Conservation (phyloP, 352 stramenopile genomes). For the Blastocystis sp. region DNA sequence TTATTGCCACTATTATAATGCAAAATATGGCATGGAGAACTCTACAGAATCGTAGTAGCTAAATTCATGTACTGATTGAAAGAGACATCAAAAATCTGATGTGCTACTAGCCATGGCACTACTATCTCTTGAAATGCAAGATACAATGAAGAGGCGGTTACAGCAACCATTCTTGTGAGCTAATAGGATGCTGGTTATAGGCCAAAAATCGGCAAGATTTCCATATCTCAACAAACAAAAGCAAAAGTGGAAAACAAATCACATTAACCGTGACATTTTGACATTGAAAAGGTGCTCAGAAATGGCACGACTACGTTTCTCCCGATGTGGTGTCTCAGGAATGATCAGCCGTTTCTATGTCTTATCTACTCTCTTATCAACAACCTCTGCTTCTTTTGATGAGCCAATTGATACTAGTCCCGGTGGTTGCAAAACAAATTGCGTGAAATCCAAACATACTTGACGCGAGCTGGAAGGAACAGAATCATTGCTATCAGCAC, state of each 20-base stretch:
- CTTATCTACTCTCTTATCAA: too few species aligned
- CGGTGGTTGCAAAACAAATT: too few species aligned
- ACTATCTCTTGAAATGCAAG: slow-evolving; percentile 56
- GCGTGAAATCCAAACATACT: too few species aligned
- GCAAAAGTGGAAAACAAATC: neutral
- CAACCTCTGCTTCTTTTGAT: too few species aligned
- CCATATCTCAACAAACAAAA: neutral
- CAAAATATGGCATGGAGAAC: slow-evolving; percentile 22
- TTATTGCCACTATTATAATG: neutral
- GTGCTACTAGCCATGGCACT: slow-evolving; percentile 49
- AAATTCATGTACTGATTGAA: slow-evolving; percentile 16
- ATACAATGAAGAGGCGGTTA: slow-evolving; percentile 5
- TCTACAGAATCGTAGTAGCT: neutral
- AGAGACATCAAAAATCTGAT: slow-evolving; percentile 57
- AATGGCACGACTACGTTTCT: neutral
- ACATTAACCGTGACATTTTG: neutral
- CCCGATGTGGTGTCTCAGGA: neutral
- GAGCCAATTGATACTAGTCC: too few species aligned
- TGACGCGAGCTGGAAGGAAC: neutral
- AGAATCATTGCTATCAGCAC: neutral
- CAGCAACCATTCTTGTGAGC: slow-evolving; percentile 10
- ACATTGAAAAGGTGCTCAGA: neutral
- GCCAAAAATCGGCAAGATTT: neutral
- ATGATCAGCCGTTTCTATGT: neutral
- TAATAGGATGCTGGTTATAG: neutral